Percentiles rank a stretch among this genome's conserved stretches.
Conservation (phyloP, 1,139 yeast species). For the Geotrichum aggregatum region DNA sequence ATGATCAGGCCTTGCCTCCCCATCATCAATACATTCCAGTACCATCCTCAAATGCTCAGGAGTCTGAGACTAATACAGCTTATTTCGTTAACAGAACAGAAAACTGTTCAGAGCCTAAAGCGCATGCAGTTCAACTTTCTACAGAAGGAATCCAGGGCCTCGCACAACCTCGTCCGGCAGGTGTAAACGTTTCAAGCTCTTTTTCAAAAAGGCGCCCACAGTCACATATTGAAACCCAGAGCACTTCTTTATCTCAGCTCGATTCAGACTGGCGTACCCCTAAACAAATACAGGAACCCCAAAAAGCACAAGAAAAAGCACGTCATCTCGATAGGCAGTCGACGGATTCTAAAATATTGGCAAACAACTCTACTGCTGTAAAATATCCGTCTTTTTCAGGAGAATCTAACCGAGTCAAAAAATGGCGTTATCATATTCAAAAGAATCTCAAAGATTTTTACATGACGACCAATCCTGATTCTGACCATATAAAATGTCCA, state of each 20-base stretch:
- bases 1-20: background rate
- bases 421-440: slow-evolving; percentile 33
- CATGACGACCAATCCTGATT: slow-evolving; percentile 34
- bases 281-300: background rate
- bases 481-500: slow-evolving; percentile 28
- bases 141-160: no score
- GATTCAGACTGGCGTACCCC: background rate
- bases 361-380: background rate
- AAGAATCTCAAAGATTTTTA: slow-evolving; percentile 34
- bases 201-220: background rate
- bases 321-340: background rate
- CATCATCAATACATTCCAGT: background rate
- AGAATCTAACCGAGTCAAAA: background rate
- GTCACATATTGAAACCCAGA: background rate
- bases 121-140: no score
- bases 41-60: no score
- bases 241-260: background rate
- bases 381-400: background rate
- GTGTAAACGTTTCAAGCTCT: background rate
- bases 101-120: background rate
- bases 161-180: background rate
- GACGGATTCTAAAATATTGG: no score
- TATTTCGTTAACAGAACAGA: background rate
- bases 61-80: no score
- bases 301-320: background rate